A percentile compares a stretch with the other conserved stretches of the same genome.
These are phyloP conservation scores for Fraxinus latifolia DNA, from an alignment of 305 asterid species.

Conservation along the genomic window DNA sequence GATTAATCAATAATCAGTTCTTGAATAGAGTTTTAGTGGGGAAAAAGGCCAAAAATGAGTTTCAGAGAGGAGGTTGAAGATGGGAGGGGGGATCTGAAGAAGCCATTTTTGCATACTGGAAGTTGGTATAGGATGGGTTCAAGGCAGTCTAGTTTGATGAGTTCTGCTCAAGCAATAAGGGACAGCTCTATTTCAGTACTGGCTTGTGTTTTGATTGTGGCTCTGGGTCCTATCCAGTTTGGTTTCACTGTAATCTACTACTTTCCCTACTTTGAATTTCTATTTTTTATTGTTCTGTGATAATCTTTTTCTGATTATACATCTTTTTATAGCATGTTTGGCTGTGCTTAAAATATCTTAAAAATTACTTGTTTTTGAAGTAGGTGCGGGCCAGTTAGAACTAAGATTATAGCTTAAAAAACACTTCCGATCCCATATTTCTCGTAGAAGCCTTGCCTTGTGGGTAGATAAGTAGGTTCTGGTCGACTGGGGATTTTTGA, in stretches of 20 bases:
- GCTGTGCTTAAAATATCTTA: neutral
- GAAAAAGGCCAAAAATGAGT: conserved; percentile 31
- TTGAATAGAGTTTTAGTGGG: neutral
- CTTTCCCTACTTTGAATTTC: conserved; percentile 11
- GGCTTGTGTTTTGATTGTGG: conserved; percentile 53
- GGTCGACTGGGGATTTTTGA: neutral
- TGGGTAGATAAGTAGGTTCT: neutral
- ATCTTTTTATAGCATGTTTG: neutral
- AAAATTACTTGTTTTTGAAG: neutral
- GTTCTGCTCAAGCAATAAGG: conserved; percentile 47
- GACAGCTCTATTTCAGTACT: conserved; percentile 51
- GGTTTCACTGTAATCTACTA: conserved; percentile 43
- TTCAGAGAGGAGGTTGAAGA: conserved; percentile 44
- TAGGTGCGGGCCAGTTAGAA: neutral
- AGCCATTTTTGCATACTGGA: conserved; percentile 89
- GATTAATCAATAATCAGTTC: neutral
- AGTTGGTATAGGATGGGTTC: conserved; percentile 96
- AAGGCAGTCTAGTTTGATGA: conserved; percentile 73
- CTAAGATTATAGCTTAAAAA: neutral
- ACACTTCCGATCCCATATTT: neutral
- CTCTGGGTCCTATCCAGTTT: conserved; percentile 55
- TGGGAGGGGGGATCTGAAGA: conserved; percentile 59
- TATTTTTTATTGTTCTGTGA: neutral
- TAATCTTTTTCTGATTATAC: neutral
- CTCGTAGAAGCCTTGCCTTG: neutral